phyloP scores from a whole-genome alignment of 2,329 filamentous ascomycete species.

The Nannizziopsis barbatae region DNA sequence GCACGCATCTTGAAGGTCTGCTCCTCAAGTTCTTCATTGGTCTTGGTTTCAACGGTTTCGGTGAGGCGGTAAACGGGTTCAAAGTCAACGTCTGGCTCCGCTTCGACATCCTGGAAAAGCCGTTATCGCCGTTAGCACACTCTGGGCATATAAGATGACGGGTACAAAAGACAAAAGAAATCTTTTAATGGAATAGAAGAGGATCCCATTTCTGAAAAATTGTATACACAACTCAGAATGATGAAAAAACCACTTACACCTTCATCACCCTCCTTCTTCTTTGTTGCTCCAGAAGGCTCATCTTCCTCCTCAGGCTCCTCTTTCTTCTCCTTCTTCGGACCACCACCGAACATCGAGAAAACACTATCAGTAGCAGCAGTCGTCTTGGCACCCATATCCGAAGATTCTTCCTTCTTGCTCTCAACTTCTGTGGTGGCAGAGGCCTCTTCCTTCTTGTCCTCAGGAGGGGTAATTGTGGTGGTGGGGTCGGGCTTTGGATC shows the following conservation, averaged over 20 bases:
- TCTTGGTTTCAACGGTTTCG: constrained; percentile 93
- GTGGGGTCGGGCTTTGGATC: constrained; percentile 36
- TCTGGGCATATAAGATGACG: background rate
- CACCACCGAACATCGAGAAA: constrained; percentile 98
- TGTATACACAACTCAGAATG: constrained; percentile 10
- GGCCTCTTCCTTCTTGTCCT: constrained; percentile 18
- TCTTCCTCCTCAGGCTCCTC: constrained; percentile 62
- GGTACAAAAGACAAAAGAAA: background rate
- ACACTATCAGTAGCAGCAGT: constrained; percentile 47
- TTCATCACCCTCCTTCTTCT: constrained; percentile 53
- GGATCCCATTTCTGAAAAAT: background rate
- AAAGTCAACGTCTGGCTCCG: constrained; percentile 91
- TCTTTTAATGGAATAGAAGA: background rate
- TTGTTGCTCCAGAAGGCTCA: constrained; percentile 80
- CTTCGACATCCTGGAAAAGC: constrained; percentile 52
- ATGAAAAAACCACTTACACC: constrained; percentile 38
- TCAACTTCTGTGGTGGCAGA: constrained; percentile 27
- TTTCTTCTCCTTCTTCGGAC: constrained; percentile 94
- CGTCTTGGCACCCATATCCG: constrained; percentile 23
- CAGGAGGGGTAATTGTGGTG: constrained; percentile 30
- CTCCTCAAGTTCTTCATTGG: constrained; percentile 96
- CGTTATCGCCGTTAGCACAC: background rate
- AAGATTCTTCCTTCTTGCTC: constrained; percentile 21
- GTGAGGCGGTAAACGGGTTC: constrained; percentile 93
- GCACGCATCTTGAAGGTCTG: constrained; percentile 99